A percentile compares a stretch with the other conserved stretches of the same genome.
These are phyloP conservation scores for Coccomyxa subellipsoidea DNA, from an alignment of 163 green algal genomes.

Conservation along the genomic window DNA sequence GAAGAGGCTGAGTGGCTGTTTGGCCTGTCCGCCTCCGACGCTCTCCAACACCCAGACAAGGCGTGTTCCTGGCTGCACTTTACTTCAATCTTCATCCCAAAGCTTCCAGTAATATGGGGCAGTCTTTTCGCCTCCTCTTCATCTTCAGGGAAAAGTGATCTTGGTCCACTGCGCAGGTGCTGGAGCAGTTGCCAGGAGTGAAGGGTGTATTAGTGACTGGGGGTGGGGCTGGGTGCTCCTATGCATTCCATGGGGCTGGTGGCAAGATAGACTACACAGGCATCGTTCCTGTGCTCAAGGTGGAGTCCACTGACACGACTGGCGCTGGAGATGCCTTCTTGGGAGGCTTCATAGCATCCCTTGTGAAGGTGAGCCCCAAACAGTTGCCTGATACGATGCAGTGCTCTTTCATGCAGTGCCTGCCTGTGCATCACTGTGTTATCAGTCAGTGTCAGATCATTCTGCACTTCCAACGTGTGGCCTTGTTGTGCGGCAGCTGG, in stretches of 20 bases:
- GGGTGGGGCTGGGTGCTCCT: slow-evolving; percentile 69
- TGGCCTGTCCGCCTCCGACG: slow-evolving; percentile 49
- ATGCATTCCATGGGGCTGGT: slow-evolving; percentile 55
- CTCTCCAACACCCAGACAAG: slow-evolving; percentile 63
- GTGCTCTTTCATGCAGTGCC: too few relatives aligned
- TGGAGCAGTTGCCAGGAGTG: slow-evolving; percentile 45
- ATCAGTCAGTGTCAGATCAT: too few relatives aligned
- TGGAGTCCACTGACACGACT: slow-evolving; percentile 83
- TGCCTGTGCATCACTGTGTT: too few relatives aligned
- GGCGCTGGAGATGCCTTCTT: slow-evolving; percentile 86
- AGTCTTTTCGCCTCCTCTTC: too few relatives aligned
- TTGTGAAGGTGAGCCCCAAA: slow-evolving; percentile 27
- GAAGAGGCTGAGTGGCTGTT: slow-evolving; percentile 83
- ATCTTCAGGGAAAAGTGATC: too few relatives aligned
- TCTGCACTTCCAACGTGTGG: too few relatives aligned
- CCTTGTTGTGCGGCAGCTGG: slow-evolving; percentile 32
- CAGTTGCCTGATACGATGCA: too few relatives aligned
- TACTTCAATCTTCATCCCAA: too few relatives aligned
- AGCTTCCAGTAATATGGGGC: too few relatives aligned
- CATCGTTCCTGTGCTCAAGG: slow-evolving; percentile 58
- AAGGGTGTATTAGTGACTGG: slow-evolving; percentile 76
- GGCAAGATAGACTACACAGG: slow-evolving; percentile 56
- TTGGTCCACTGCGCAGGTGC: too few relatives aligned
- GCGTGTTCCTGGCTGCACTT: slow-evolving; percentile 39
- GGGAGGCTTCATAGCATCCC: slow-evolving; percentile 48